phyloP scores from a whole-genome alignment of 2,329 filamentous ascomycete species.

The Fonsecaea monophora region DNA sequence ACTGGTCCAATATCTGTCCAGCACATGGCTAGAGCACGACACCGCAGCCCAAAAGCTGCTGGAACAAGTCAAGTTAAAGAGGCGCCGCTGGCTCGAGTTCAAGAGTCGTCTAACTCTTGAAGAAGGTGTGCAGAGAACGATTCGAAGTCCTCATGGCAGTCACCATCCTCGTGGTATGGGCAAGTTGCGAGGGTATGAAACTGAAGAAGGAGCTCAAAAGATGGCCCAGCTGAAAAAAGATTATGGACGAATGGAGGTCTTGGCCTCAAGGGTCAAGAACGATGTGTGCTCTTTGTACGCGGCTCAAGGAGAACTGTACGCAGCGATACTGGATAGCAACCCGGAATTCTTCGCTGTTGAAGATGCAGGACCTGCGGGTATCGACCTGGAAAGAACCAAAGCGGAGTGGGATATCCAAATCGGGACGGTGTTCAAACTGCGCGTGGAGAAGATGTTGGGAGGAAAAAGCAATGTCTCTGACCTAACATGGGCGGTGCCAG shows the following conservation, averaged over 20 bases:
- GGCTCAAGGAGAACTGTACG: not conserved
- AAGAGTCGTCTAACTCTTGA: not conserved
- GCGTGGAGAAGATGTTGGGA: not conserved
- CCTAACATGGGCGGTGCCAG: not conserved
- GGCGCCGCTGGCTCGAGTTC: not conserved
- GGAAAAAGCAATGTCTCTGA: not conserved
- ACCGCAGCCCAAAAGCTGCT: not conserved
- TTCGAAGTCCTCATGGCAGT: not conserved
- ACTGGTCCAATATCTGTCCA: not conserved
- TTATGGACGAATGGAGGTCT: not conserved
- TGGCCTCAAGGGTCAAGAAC: not conserved
- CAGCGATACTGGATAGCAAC: not conserved
- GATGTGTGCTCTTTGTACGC: not conserved
- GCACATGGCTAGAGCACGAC: not conserved
- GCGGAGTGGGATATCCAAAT: not conserved
- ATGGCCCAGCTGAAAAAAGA: not conserved
- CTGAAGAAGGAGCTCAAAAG: not conserved
- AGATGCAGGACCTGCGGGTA: not conserved
- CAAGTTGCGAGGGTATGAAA: not conserved
- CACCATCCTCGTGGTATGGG: not conserved
- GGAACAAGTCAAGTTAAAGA: not conserved
- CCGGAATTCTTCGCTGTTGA: not conserved
- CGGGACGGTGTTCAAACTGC: not conserved
- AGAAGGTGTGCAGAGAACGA: not conserved
- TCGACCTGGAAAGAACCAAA: not conserved